Conservation (phyloP, 371 early-diverging fungal genomes). For the Coemansia sp. region DNA sequence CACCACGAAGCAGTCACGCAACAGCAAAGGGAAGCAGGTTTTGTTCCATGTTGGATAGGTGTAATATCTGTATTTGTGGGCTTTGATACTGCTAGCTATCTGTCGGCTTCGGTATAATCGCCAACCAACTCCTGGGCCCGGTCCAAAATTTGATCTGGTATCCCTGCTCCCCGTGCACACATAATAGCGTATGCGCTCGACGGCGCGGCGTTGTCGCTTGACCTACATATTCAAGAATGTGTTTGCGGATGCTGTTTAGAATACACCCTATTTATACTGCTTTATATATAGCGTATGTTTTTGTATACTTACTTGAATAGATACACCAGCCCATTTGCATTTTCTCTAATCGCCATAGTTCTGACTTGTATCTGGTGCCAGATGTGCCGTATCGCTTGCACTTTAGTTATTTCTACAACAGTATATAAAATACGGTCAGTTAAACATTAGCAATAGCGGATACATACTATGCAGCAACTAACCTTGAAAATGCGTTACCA, state of each 20-base stretch:
- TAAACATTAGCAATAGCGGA: background rate
- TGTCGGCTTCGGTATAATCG: background rate
- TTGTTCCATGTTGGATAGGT: slow-evolving; percentile 4
- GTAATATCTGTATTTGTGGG: background rate
- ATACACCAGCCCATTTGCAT: slow-evolving; percentile 10
- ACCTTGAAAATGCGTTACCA: slow-evolving; percentile 46
- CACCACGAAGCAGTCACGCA: slow-evolving; percentile 15
- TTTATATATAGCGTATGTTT: background rate
- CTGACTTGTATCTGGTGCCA: slow-evolving; percentile 15
- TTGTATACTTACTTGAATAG: slow-evolving; percentile 29
- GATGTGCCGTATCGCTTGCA: slow-evolving; percentile 6
- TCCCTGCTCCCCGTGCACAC: slow-evolving; percentile 26
- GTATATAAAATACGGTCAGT: background rate
- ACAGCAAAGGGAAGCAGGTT: slow-evolving; percentile 35
- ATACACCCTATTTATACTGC: background rate
- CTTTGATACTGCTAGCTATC: background rate
- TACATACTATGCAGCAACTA: background rate
- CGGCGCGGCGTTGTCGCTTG: background rate
- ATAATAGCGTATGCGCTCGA: slow-evolving; percentile 9
- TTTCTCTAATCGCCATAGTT: slow-evolving; percentile 20
- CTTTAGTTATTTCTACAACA: slow-evolving; percentile 24
- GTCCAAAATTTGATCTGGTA: slow-evolving; percentile 13
- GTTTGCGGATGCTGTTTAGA: background rate
- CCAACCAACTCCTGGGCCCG: slow-evolving; percentile 13
- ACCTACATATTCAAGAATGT: slow-evolving; percentile 11